These are phyloP conservation scores for Corymbia citriodora DNA, from an alignment of 441 rosid species.

Conservation along the genomic window DNA sequence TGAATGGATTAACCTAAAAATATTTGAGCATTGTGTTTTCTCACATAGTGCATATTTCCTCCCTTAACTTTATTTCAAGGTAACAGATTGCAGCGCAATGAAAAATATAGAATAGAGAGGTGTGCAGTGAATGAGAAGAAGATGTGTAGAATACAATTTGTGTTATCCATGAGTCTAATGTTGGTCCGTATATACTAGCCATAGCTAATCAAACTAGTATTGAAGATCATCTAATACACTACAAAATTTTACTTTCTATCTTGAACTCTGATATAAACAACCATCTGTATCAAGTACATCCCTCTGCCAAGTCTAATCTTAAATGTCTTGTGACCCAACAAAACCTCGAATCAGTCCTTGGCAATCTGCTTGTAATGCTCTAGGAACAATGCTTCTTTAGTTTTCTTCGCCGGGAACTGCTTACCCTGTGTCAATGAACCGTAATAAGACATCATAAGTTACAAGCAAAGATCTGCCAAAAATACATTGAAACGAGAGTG, in stretches of 20 bases:
- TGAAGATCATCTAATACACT: not conserved
- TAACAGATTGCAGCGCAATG: not conserved
- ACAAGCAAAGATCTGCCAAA: not conserved
- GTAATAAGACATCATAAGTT: not conserved
- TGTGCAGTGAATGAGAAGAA: not conserved
- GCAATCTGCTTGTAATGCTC: conserved; percentile 14
- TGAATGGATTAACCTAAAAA: not conserved
- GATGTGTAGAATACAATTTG: not conserved
- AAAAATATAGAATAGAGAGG: not conserved
- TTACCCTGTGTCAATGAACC: conserved; percentile 37
- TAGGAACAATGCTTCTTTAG: conserved; percentile 55
- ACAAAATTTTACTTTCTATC: not conserved
- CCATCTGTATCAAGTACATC: not conserved
- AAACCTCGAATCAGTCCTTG: not conserved
- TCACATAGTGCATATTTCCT: not conserved
- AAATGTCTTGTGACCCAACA: not conserved
- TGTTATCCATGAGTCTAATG: not conserved
- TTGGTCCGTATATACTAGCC: not conserved
- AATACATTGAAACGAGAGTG: not conserved
- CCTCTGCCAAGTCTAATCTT: not conserved
- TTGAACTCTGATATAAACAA: not conserved
- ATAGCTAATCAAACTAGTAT: not conserved
- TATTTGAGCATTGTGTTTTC: not conserved
- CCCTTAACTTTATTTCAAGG: not conserved
- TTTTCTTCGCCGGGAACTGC: conserved; percentile 58